A percentile compares a stretch with the other conserved stretches of the same genome.
Evolutionary conservation across 768 basidiomycete species (phyloP).

Genomic region (Rhodotorula graminis): DNA sequence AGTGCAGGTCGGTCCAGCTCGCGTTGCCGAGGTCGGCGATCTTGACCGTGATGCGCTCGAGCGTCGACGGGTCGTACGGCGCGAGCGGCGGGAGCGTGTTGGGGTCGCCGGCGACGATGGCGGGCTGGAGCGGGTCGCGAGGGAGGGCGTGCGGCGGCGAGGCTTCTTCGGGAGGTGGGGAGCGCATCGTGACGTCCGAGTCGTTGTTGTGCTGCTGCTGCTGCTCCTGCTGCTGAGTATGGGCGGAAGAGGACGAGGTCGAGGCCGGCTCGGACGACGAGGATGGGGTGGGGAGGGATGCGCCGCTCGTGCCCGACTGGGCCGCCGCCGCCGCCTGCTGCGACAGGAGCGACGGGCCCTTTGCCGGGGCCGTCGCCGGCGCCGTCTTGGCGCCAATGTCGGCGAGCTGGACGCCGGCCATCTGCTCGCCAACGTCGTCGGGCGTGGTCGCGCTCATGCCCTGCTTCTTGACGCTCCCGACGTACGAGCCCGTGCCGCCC

Average conservation of each 20-base stretch:
- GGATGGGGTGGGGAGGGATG: slow-evolving; percentile 3
- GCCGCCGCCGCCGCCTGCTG: slow-evolving; percentile 45
- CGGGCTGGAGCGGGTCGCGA: slow-evolving; percentile 44
- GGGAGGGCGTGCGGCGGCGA: slow-evolving; percentile 45
- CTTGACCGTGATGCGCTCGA: slow-evolving; percentile 88
- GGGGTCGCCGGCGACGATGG: slow-evolving; percentile 50
- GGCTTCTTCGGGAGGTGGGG: background rate
- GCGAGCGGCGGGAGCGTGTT: slow-evolving; percentile 49
- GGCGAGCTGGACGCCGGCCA: slow-evolving; percentile 47
- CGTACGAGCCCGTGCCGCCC: slow-evolving; percentile 44
- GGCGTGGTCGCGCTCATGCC: slow-evolving; percentile 47
- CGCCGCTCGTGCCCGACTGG: slow-evolving; percentile 13
- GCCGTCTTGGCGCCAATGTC: slow-evolving; percentile 39
- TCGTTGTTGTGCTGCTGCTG: slow-evolving; percentile 3
- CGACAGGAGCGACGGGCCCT: slow-evolving; percentile 41
- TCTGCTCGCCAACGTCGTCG: slow-evolving; percentile 56
- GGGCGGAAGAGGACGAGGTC: background rate
- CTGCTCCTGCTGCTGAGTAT: background rate
- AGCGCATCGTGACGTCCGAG: slow-evolving; percentile 37
- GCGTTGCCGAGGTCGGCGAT: slow-evolving; percentile 95
- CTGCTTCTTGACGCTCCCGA: slow-evolving; percentile 44
- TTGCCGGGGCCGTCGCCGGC: slow-evolving; percentile 40
- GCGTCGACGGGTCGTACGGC: slow-evolving; percentile 44
- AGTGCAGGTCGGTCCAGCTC: slow-evolving; percentile 79
- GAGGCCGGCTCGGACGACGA: slow-evolving; percentile 1